phyloP scores from a whole-genome alignment of 345 rosid species.

The Salix udensis region DNA sequence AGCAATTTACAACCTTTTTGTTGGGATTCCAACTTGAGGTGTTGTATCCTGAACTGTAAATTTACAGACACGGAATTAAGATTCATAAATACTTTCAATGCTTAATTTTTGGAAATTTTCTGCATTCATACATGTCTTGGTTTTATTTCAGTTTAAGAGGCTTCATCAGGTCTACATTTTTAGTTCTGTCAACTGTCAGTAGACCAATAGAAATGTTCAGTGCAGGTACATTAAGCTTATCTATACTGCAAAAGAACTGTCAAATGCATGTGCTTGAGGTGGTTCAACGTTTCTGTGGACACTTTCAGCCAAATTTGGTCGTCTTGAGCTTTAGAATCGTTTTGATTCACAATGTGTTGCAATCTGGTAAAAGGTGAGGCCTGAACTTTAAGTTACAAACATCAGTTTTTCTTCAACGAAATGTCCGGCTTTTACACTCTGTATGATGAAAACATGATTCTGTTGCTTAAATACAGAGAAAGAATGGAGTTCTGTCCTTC shows the following conservation, averaged over 20 bases:
- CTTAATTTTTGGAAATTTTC: background rate
- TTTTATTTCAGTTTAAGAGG: background rate
- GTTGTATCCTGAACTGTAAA: constrained; percentile 23
- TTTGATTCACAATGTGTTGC: background rate
- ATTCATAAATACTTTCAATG: background rate
- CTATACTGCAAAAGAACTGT: background rate
- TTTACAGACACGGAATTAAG: constrained; percentile 14
- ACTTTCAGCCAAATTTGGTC: background rate
- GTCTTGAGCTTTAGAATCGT: background rate
- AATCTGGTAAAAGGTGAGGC: no score
- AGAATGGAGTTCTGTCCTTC: no score
- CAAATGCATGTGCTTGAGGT: background rate
- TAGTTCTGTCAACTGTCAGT: background rate
- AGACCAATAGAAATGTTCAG: background rate
- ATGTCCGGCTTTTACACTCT: no score
- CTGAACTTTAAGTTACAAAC: no score
- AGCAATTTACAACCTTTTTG: constrained; percentile 3
- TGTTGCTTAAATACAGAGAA: no score
- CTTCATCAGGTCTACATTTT: background rate
- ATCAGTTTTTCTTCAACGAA: no score
- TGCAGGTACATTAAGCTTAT: background rate
- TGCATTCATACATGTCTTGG: background rate
- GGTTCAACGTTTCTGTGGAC: no score
- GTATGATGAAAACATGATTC: no score
- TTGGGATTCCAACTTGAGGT: constrained; percentile 8